Percentiles rank a stretch among this genome's conserved stretches.
Conservation (phyloP, 257 asterid species). For the Linderniella brevidens region DNA sequence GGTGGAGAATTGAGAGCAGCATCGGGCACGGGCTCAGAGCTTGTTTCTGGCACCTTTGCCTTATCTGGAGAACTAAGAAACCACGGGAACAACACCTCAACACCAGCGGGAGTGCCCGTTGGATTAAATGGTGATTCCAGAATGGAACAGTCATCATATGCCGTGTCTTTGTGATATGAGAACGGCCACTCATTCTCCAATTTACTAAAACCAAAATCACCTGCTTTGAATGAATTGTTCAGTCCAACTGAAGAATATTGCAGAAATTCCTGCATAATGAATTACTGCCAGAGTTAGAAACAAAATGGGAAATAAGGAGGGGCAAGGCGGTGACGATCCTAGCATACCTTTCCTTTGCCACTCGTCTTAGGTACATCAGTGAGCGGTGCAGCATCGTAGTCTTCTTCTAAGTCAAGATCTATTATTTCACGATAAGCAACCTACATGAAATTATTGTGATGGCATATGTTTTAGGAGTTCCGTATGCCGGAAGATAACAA, state of each 20-base stretch:
- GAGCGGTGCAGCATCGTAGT: conserved; percentile 23
- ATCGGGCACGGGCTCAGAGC: conserved; percentile 12
- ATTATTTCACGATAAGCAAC: conserved; percentile 51
- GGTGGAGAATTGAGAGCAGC: conserved; percentile 12
- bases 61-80: conserved; percentile 18
- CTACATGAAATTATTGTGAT: background rate
- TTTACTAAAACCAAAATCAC: conserved; percentile 24
- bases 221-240: conserved; percentile 18
- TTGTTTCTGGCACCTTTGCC: conserved; percentile 23
- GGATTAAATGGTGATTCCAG: conserved; percentile 53
- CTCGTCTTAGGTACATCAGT: conserved; percentile 49
- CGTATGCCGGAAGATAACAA: background rate
- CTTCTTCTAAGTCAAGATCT: conserved; percentile 70
- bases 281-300: conserved; percentile 1
- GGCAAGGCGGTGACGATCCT: background rate
- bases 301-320: background rate
- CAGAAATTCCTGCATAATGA: conserved; percentile 26
- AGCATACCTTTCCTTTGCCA: conserved; percentile 14
- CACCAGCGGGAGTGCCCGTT: conserved; percentile 70
- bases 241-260: conserved; percentile 18
- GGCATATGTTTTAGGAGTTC: background rate
- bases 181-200: conserved; percentile 46
- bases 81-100: conserved; percentile 75
- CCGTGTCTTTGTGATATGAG: conserved; percentile 31
- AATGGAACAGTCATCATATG: conserved; percentile 26